Base-by-base conservation (phyloP, 768 basidiomycete genomes). In the Kwoniella dejecticola region DNA sequence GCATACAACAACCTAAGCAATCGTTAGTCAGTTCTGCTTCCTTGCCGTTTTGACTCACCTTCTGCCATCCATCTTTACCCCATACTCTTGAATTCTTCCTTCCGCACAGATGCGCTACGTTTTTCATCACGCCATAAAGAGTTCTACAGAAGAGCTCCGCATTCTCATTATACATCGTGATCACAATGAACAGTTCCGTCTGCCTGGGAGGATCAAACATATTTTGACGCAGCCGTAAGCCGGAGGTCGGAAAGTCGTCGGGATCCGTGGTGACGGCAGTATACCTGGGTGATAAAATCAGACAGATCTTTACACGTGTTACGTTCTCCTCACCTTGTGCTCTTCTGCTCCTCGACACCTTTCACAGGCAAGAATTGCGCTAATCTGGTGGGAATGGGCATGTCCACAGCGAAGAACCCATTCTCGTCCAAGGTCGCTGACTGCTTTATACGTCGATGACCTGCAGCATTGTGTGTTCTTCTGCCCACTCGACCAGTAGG, bases 61-160 rank as follows among this genome's bases (percentile, higher is more conserved):
- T 97, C 83, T 97, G 92, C 95, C 95, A 98, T 1, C 92, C 92
- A 0, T 96, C 93, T 77, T 89, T 89, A 1, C 93, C 94, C 95
- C 95, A 98, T 2, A 89, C 94, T 83, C 90, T 91, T 64, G 88
- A 89, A 44, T 90, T 82, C 57, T 90, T 90, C 23, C 94, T 83
- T 66, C 87, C 90, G 74, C 90, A 91, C 60, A 97, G 77, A 78
- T 95, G 90, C 4, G 87, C 87, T 41, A 97, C 83, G 69, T 97
- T 97, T 83, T 90, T 92, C 79, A 96, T 91, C 7, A 97, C 91
- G 46, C 94, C 94, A 72, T 96, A 91, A 87, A 97, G 90, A 0
- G 94, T 91, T 29, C 93, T 81, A 47, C 77, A 75, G 80, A 96
- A 96, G 3, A 97, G 82, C 72, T 88, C 86, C 74, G 94, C 92